Base-by-base conservation (phyloP, 2,329 filamentous ascomycete genomes). In the Colletotrichum tabaci region DNA sequence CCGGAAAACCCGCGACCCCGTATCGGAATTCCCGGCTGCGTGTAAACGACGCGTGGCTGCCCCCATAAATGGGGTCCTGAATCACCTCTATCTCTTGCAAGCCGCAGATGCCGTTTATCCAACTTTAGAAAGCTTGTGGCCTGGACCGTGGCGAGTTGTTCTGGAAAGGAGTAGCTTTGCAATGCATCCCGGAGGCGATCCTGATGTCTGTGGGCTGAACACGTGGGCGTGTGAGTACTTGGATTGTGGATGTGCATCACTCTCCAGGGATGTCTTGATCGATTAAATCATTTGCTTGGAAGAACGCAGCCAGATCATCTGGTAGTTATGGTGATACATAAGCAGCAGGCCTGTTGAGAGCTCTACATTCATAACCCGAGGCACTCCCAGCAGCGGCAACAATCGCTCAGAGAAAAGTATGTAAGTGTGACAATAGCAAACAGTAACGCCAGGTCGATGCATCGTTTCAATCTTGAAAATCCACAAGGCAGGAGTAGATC, bases 11-110 rank as follows among this genome's bases (percentile, higher is more conserved):
- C 56, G 56, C 16, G 8, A 4, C 40, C 15, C 15, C 40, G 35
- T 47, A 35, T 16, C 56, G 56, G 56, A 10, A n/a, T 26, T 46
- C 23, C 56, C 56, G 56, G 21, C 23, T 30, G 3, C 26, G 30
- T 23, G 56, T 47, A 8, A 21, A 16, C 56, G 56, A 60, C 56
- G 56, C 56, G 56, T 60, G 56, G 56, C 56, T 46, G 8, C 21
- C 40, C 40, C 56, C 35, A 13, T 42, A 57, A 15, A 26, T 26
- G 18, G 35, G 38, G 12, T 12, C 38, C 35, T 23, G 12, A 38
- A 40, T 15, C 15, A 21, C 23, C 23, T n/a, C 30, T 40, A 13
- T 40, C 23, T 38, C n/a, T 18, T 42, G 18, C 38, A 42, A 42
- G 38, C 8, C 12, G 35, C 13, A 16, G 15, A 15, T 13, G 38